A percentile compares a stretch with the other conserved stretches of the same genome.
These are phyloP conservation scores for Actinomortierella ambigua DNA, from an alignment of 371 early-diverging fungal species.

Conservation along the genomic window DNA sequence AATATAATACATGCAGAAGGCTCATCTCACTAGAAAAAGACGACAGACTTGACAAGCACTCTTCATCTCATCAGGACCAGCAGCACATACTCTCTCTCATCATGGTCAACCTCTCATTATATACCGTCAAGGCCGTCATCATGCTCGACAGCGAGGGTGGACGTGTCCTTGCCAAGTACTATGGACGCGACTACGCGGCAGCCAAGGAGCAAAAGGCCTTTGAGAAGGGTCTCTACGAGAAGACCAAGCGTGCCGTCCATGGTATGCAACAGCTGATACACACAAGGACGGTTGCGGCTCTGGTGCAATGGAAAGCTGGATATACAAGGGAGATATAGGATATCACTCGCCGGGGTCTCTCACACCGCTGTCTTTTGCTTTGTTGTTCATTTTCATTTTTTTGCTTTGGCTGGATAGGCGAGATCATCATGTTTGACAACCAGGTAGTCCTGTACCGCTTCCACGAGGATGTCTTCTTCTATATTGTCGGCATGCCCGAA, in stretches of 20 bases:
- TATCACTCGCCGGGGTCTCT: background rate
- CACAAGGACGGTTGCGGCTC: background rate
- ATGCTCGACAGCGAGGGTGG: slow-evolving; percentile 94
- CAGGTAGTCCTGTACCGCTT: slow-evolving; percentile 88
- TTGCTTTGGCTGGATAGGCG: slow-evolving; percentile 52
- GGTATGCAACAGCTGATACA: slow-evolving; percentile 37
- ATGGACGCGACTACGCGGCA: slow-evolving; percentile 66
- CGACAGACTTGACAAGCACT: no score
- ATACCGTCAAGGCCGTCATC: slow-evolving; percentile 86
- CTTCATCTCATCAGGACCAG: no score
- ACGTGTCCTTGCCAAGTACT: slow-evolving; percentile 93
- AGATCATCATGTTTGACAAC: slow-evolving; percentile 90
- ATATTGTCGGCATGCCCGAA: slow-evolving; percentile 88
- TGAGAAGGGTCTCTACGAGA: slow-evolving; percentile 91
- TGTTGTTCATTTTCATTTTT: background rate
- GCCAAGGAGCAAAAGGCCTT: slow-evolving; percentile 90
- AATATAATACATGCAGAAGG: no score
- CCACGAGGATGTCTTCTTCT: slow-evolving; percentile 87
- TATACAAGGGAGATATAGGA: background rate
- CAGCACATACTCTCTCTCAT: no score
- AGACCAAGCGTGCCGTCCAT: slow-evolving; percentile 75
- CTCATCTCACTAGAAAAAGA: no score
- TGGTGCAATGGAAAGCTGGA: background rate
- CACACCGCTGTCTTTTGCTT: background rate
- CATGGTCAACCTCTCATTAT: slow-evolving; percentile 84